Conservation (phyloP, 2,329 filamentous ascomycete genomes). For the Tympanopsis confertula region DNA sequence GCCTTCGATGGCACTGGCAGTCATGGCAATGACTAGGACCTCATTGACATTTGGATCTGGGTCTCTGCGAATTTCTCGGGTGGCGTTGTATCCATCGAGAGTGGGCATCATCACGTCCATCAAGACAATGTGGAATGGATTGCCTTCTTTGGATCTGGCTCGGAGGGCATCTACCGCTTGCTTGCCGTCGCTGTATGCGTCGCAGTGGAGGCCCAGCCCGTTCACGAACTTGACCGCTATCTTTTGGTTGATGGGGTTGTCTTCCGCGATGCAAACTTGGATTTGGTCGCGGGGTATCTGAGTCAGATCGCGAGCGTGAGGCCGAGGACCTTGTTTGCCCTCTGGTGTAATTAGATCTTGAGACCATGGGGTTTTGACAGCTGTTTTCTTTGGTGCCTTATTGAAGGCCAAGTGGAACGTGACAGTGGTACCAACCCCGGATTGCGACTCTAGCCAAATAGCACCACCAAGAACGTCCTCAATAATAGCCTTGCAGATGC, state of each 20-base stretch:
- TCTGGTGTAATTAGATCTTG: conserved; percentile 43
- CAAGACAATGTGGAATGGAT: conserved; percentile 55
- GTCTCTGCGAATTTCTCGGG: conserved; percentile 4
- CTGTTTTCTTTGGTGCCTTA: neutral
- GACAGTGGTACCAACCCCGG: conserved; percentile 48
- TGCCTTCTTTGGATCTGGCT: conserved; percentile 29
- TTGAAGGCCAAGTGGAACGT: conserved; percentile 1
- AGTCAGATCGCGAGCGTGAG: conserved; percentile 53
- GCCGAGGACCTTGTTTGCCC: conserved; percentile 49
- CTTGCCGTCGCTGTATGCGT: conserved; percentile 56
- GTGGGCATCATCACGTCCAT: conserved; percentile 68
- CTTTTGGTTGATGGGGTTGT: conserved; percentile 61
- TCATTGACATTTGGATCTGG: conserved; percentile 2
- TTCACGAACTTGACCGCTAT: conserved; percentile 58
- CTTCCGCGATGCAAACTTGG: conserved; percentile 53
- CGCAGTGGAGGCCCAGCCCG: conserved; percentile 52
- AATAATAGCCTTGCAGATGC: conserved; percentile 55
- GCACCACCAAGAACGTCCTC: conserved; percentile 58
- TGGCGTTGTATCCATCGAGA: conserved; percentile 26
- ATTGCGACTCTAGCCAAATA: conserved; percentile 58
- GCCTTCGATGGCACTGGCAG: conserved; percentile 6
- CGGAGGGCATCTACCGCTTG: conserved; percentile 50
- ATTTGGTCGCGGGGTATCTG: conserved; percentile 24
- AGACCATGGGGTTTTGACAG: neutral
- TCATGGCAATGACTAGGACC: conserved; percentile 6